These are phyloP conservation scores for Coniochaeta prunicola DNA, from an alignment of 2,329 filamentous ascomycete genomes.

Conservation along the genomic window DNA sequence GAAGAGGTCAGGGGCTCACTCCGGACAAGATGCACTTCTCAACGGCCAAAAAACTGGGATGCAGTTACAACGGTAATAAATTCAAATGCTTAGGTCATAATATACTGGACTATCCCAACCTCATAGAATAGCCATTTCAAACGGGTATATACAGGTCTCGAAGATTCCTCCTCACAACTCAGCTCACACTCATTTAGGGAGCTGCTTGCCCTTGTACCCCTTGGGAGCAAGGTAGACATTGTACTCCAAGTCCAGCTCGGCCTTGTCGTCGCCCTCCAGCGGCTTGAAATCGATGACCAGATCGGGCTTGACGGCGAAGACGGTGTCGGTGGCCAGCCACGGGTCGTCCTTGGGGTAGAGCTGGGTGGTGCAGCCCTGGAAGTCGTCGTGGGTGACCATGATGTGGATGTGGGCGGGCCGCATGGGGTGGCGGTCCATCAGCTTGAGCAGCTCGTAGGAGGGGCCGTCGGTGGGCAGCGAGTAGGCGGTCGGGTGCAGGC, in stretches of 20 bases:
- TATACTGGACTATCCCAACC: background rate
- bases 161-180: background rate
- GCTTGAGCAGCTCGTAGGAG: slow-evolving; percentile 39
- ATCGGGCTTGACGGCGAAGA: slow-evolving; percentile 30
- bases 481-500: slow-evolving; percentile 44
- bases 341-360: slow-evolving; percentile 56
- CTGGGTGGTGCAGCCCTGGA: slow-evolving; percentile 58
- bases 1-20: too few relatives aligned
- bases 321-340: slow-evolving; percentile 39
- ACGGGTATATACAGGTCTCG: background rate
- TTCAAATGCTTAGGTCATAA: background rate
- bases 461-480: slow-evolving; percentile 39
- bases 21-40: too few relatives aligned
- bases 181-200: background rate
- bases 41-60: too few relatives aligned
- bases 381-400: slow-evolving; percentile 40
- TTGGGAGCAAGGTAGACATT: slow-evolving; percentile 25
- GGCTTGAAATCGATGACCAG: slow-evolving; percentile 29
- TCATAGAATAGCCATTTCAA: background rate
- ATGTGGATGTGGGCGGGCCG: slow-evolving; percentile 56
- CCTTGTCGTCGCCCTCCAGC: slow-evolving; percentile 22
- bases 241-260: slow-evolving; percentile 28
- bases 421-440: slow-evolving; percentile 49
- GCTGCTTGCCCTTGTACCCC: slow-evolving; percentile 18
- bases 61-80: too few relatives aligned